Conservation (phyloP, 768 basidiomycete species). For the Nevesoporus exiguus region DNA sequence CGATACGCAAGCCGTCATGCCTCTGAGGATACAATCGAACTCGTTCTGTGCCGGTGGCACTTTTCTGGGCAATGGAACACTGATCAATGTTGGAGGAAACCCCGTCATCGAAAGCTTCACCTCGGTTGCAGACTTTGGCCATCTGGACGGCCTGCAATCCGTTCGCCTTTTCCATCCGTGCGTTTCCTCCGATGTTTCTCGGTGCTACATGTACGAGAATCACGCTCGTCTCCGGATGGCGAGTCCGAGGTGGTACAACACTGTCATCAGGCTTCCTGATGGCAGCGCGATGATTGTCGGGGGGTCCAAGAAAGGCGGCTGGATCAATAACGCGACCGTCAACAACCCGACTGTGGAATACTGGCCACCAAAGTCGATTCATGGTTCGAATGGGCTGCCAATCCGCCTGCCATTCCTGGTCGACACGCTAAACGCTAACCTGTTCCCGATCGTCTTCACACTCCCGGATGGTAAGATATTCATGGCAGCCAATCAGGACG, state of each 20-base stretch:
- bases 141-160: constrained; percentile 68
- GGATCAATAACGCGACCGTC: constrained; percentile 79
- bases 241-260: constrained; percentile 79
- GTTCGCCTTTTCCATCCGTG: constrained; percentile 73
- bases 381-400: constrained; percentile 63
- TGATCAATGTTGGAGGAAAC: constrained; percentile 80
- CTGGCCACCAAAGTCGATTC: constrained; percentile 75
- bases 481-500: constrained; percentile 74
- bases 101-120: constrained; percentile 66
- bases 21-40: constrained; percentile 68
- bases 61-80: constrained; percentile 72
- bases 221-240: constrained; percentile 66
- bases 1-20: constrained; percentile 54
- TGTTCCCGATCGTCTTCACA: constrained; percentile 73
- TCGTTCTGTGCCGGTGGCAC: constrained; percentile 86
- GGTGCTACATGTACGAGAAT: constrained; percentile 65
- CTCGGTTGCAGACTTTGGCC: constrained; percentile 70
- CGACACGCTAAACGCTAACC: constrained; percentile 75
- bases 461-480: constrained; percentile 71
- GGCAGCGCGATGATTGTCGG: constrained; percentile 85
- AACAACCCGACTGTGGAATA: constrained; percentile 83
- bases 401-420: constrained; percentile 60
- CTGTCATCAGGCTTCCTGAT: constrained; percentile 63
- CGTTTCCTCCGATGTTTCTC: constrained; percentile 40
- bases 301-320: constrained; percentile 77